phyloP scores from a whole-genome alignment of 306 rosid species.

The Cyclanthera cordifolia region DNA sequence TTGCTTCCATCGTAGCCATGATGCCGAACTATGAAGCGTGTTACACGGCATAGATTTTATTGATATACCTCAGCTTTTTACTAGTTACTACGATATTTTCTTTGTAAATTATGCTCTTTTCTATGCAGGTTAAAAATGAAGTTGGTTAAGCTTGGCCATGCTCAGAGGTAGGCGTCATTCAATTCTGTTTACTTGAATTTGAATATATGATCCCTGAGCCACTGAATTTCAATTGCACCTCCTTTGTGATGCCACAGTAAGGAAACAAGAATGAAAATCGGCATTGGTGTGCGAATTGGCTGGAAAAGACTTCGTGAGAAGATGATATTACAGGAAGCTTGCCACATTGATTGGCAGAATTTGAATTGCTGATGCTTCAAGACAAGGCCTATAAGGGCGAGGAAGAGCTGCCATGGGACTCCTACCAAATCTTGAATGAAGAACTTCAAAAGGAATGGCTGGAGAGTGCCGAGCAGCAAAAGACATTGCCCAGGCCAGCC shows the following conservation, averaged over 20 bases:
- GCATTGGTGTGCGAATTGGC: constrained; percentile 55
- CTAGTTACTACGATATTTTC: neutral
- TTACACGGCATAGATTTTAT: neutral
- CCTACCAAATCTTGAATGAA: constrained; percentile 42
- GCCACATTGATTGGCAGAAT: constrained; percentile 71
- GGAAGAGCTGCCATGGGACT: constrained; percentile 74
- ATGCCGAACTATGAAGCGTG: neutral
- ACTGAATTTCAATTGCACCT: neutral
- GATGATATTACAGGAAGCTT: constrained; percentile 48
- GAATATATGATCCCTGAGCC: neutral
- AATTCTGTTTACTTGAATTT: constrained; percentile 12
- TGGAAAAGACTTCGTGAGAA: constrained; percentile 53
- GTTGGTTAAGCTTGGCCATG: constrained; percentile 69
- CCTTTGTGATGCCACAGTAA: constrained; percentile 33
- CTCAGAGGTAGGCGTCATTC: constrained; percentile 56
- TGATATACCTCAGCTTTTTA: neutral
- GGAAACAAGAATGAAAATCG: constrained; percentile 67
- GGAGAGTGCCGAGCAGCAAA: constrained; percentile 48
- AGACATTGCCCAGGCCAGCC: constrained; percentile 33
- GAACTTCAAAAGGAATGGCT: constrained; percentile 55
- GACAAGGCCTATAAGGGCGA: constrained; percentile 53
- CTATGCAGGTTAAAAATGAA: constrained; percentile 82
- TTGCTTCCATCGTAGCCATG: neutral
- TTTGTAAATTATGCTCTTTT: constrained; percentile 8
- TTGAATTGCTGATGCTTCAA: constrained; percentile 74